Percentiles rank a stretch among this genome's conserved stretches.
These are phyloP conservation scores for Phytophthora sp. DNA, from an alignment of 352 stramenopile species.

Conservation along the genomic window DNA sequence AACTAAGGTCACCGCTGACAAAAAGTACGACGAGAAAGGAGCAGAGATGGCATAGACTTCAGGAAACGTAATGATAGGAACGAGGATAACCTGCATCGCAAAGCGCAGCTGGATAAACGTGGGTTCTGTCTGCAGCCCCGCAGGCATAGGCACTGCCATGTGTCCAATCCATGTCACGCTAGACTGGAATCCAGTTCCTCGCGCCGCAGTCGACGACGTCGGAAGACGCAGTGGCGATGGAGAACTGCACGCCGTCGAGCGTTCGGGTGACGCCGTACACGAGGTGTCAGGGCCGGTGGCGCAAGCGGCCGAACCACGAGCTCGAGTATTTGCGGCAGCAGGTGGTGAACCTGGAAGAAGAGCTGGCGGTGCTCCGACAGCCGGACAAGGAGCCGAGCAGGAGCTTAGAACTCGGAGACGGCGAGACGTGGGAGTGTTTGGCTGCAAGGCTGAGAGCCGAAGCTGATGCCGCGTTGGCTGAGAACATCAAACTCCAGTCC, in stretches of 20 bases:
- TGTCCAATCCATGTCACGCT: too few species aligned
- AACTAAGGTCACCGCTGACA: too few species aligned
- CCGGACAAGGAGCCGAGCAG: neutral
- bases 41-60: too few species aligned
- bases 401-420: neutral
- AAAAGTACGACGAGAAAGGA: too few species aligned
- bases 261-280: conserved; percentile 18
- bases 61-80: too few species aligned
- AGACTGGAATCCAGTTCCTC: too few species aligned
- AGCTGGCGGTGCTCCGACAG: conserved; percentile 22
- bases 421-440: conserved; percentile 8
- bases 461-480: conserved; percentile 7
- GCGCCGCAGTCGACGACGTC: too few species aligned
- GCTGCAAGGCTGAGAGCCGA: neutral
- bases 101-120: too few species aligned
- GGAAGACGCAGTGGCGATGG: too few species aligned
- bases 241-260: neutral
- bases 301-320: conserved; percentile 32
- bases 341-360: conserved; percentile 21
- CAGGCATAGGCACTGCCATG: too few species aligned
- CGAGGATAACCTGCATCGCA: too few species aligned
- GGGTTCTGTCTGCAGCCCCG: too few species aligned
- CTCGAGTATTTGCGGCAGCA: conserved; percentile 30
- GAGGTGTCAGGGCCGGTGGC: conserved; percentile 7
- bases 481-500: conserved; percentile 32